A percentile compares a stretch with the other conserved stretches of the same genome.
Conservation (phyloP, 2,329 filamentous ascomycete genomes). For the Sclerotiophoma versabilis region DNA sequence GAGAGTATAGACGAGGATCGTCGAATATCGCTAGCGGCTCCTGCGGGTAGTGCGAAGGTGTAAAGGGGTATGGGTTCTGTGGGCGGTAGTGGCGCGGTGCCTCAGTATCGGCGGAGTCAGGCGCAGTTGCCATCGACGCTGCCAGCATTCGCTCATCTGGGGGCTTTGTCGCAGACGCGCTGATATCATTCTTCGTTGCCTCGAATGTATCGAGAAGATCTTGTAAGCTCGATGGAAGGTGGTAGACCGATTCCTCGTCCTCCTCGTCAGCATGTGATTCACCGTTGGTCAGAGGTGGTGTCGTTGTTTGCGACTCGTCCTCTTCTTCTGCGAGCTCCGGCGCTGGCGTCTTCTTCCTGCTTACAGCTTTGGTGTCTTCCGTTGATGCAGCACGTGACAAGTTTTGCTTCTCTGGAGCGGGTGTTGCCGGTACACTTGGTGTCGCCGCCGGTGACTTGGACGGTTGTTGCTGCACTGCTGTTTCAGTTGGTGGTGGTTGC, state of each 20-base stretch:
- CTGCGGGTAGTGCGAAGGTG: constrained; percentile 85
- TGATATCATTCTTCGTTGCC: constrained; percentile 74
- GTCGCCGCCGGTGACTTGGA: constrained; percentile 56
- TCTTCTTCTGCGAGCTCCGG: constrained; percentile 46
- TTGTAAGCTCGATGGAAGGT: constrained; percentile 85
- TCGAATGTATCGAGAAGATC: constrained; percentile 94
- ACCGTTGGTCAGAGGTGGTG: constrained; percentile 58
- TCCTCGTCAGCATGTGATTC: constrained; percentile 61
- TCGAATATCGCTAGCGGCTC: constrained; percentile 92
- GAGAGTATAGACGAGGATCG: constrained; percentile 83
- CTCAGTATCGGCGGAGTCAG: constrained; percentile 80
- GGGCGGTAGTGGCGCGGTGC: constrained; percentile 85
- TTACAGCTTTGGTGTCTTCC: constrained; percentile 38
- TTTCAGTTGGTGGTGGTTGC: constrained; percentile 50
- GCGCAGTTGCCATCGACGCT: constrained; percentile 74
- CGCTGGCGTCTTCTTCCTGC: constrained; percentile 39
- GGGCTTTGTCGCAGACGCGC: constrained; percentile 64
- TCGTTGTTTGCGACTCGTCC: constrained; percentile 43
- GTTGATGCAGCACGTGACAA: constrained; percentile 39
- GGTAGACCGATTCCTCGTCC: constrained; percentile 84
- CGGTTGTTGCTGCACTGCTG: constrained; percentile 44
- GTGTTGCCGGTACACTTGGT: constrained; percentile 55
- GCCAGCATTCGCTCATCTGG: constrained; percentile 77
- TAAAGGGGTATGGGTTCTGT: constrained; percentile 75
- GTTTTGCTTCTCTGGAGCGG: constrained; percentile 55